Conservation (phyloP, 257 asterid species). For the Nicotiana obtusifolia region DNA sequence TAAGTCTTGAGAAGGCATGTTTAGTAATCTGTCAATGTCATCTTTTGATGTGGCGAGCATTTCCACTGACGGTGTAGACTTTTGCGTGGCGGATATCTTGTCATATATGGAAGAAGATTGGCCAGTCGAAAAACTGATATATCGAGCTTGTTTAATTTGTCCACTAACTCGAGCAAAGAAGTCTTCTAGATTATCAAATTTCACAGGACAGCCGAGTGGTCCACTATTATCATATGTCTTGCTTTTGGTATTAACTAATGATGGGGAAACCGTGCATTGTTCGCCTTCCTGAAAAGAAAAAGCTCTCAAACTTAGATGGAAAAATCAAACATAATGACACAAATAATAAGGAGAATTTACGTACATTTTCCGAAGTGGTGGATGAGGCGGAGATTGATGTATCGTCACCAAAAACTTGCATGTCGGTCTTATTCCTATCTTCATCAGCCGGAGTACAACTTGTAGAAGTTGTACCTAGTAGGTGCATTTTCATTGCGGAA, state of each 20-base stretch:
- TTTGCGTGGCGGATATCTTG: neutral
- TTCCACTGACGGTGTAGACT: neutral
- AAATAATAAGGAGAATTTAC: neutral
- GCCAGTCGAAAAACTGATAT: neutral
- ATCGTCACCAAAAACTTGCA: neutral
- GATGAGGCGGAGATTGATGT: neutral
- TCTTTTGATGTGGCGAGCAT: neutral
- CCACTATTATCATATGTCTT: neutral
- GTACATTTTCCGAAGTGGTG: neutral
- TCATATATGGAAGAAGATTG: neutral
- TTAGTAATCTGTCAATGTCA: neutral
- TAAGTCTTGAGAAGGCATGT: neutral
- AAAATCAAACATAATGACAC: neutral
- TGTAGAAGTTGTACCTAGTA: neutral
- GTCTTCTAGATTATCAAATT: conserved; percentile 5
- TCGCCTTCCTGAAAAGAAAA: neutral
- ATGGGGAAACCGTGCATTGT: neutral
- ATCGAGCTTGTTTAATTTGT: conserved; percentile 8
- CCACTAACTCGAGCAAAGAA: neutral
- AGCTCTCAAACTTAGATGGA: neutral
- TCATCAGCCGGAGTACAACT: neutral
- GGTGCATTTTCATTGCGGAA: neutral
- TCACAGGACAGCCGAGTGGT: neutral
- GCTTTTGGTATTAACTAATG: neutral
- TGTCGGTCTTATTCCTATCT: neutral